Evolutionary conservation across 2,329 filamentous ascomycete genomes (phyloP), one percentile per base, ranked within the genome.

Genomic region (Fusarium nodosum): DNA sequence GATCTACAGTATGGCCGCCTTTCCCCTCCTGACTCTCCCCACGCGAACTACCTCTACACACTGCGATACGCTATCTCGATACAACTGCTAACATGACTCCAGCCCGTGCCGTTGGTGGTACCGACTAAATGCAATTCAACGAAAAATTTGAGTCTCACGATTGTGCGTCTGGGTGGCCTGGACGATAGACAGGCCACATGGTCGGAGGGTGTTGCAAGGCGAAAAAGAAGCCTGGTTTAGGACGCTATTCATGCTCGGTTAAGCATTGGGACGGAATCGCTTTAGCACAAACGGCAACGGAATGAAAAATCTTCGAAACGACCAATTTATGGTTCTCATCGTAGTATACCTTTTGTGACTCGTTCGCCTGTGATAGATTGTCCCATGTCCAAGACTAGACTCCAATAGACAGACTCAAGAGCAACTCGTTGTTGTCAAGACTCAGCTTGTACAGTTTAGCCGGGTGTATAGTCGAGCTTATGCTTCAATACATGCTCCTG

Each of bases 1-100:
- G 89, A 97, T 99, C 87, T 99, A 97, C 93, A 99, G 87, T 89
- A 88, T 69, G 87, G 81, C 70, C 57, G 51, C 71, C 57, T n/a
- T 30, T 12, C 53, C 51, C 53, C 69, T 53, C 26, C 58, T n/a
- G n/a, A 39, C 46, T 50, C 52, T 50, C 64, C 28, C 56, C 53
- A 47, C 57, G 39, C 58, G 36, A 64, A 31, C 33, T 38, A 51
- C 24, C 16, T 16, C 15, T 20, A 22, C 13, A 22, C 11, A 39
- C 16, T 31, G 15, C 54, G 60, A 65, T 30, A 45, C 26, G 34
- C 24, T 33, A n/a, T 39, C 15, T 30, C 42, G 16, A 36, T 34
- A 47, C 38, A 52, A n/a, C 22, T 73, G 57, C 79, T 82, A 75
- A 81, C 73, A 64, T 42, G 7, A 68, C 28, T 20, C 64, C 74